Percentiles rank a stretch among this genome's conserved stretches.
phyloP scores from a whole-genome alignment of 345 rosid species.

The Isatis tinctoria region DNA sequence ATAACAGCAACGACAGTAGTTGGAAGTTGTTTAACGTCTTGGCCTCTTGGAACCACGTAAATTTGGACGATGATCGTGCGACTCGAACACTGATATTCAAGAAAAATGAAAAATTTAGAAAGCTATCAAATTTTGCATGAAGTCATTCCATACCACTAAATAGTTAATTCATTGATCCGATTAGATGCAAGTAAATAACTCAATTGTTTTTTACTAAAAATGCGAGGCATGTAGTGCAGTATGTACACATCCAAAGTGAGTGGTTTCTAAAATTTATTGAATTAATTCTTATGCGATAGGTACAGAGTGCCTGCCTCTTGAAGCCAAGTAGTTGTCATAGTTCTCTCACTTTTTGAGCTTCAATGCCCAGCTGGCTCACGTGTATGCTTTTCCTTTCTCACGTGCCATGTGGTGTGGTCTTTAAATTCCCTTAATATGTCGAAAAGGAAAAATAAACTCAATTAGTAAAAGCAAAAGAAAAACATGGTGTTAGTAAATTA shows the following conservation, averaged over 20 bases:
- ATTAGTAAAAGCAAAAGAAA: neutral
- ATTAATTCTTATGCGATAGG: neutral
- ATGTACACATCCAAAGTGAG: neutral
- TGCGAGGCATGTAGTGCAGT: neutral
- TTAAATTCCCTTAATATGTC: constrained; percentile 11
- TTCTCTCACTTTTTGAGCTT: constrained; percentile 13
- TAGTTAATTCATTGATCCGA: neutral
- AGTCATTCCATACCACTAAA: neutral
- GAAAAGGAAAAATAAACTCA: neutral
- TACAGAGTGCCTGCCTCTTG: constrained; percentile 24
- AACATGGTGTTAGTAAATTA: neutral
- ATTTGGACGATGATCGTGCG: constrained; percentile 3
- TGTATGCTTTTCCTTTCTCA: constrained; percentile 24
- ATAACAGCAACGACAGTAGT: constrained; percentile 12
- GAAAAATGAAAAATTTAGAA: neutral
- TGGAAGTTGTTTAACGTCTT: neutral
- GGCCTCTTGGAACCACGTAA: constrained; percentile 6
- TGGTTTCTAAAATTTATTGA: neutral
- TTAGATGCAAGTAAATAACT: neutral
- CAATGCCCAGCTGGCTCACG: constrained; percentile 33
- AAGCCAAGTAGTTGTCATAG: constrained; percentile 24
- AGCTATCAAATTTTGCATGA: neutral
- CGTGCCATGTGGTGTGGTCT: constrained; percentile 26
- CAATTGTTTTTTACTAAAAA: neutral
- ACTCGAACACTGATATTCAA: neutral